Percentiles rank a stretch among this genome's conserved stretches.
These are phyloP conservation scores for Truncatella angustata DNA, from an alignment of 2,329 filamentous ascomycete species.

Conservation along the genomic window DNA sequence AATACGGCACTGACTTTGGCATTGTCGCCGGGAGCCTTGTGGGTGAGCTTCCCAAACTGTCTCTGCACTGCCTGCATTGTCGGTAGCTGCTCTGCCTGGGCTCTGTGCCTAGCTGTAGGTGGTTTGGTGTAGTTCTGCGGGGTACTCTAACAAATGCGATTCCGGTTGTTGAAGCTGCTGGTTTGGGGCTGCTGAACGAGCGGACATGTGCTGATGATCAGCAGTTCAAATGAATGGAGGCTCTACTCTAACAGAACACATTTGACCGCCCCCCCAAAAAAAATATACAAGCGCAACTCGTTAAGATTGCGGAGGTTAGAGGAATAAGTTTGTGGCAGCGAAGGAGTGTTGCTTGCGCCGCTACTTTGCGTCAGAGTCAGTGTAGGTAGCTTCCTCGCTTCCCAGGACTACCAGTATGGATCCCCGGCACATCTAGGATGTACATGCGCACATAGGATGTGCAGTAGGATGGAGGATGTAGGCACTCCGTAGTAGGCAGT, in stretches of 20 bases:
- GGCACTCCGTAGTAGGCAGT: too few species aligned
- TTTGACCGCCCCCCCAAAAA: neutral
- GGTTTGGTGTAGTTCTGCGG: conserved; percentile 1
- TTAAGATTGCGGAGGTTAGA: neutral
- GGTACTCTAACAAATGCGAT: neutral
- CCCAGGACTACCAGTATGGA: neutral
- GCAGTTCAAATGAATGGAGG: neutral
- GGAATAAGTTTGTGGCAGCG: neutral
- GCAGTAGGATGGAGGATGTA: too few species aligned
- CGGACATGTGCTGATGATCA: neutral
- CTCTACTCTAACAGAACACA: neutral
- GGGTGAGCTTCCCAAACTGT: conserved; percentile 70
- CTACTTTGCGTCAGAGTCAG: neutral
- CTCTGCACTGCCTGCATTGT: conserved; percentile 72
- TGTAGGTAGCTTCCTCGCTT: too few species aligned
- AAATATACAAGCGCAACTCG: too few species aligned
- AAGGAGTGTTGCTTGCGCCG: neutral
- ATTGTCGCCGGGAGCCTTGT: conserved; percentile 68
- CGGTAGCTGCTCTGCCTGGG: neutral
- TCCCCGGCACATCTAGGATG: too few species aligned
- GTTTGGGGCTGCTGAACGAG: neutral
- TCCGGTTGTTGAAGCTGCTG: neutral
- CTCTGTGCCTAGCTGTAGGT: neutral
- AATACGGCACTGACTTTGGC: conserved; percentile 72
- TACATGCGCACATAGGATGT: too few species aligned